These are phyloP conservation scores for Hermanozyma aechmeae DNA, from an alignment of 805 yeast species.

Conservation along the genomic window DNA sequence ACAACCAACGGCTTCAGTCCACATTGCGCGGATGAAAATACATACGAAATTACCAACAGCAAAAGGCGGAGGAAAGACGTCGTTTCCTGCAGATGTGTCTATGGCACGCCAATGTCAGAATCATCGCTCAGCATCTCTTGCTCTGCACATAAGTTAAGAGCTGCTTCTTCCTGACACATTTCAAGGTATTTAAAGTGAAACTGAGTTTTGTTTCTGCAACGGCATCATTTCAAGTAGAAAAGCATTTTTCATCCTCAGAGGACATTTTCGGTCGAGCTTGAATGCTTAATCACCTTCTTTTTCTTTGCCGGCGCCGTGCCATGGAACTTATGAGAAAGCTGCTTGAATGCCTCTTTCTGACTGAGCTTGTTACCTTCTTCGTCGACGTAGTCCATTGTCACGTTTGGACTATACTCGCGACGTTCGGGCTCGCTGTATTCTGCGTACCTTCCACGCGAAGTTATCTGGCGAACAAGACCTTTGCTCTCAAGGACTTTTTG, in stretches of 20 bases:
- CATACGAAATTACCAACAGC: too few species aligned
- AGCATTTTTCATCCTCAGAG: neutral
- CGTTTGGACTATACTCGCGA: conserved; percentile 34
- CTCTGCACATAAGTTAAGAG: neutral
- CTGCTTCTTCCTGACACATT: neutral
- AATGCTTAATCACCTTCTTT: conserved; percentile 1
- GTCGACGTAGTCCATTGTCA: conserved; percentile 54
- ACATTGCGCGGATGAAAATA: too few species aligned
- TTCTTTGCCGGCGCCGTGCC: conserved; percentile 33
- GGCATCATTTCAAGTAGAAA: neutral
- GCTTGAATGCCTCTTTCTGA: conserved; percentile 68
- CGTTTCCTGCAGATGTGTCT: too few species aligned
- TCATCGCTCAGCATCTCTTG: too few species aligned
- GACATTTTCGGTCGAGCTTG: neutral
- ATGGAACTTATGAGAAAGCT: conserved; percentile 70
- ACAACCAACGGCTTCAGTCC: too few species aligned
- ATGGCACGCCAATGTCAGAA: too few species aligned
- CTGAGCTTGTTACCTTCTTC: conserved; percentile 49
- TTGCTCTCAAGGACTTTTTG: conserved; percentile 20
- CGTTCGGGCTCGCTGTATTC: conserved; percentile 6
- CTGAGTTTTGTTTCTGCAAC: neutral
- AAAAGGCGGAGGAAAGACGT: too few species aligned
- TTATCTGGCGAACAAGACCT: conserved; percentile 12
- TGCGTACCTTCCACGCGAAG: conserved; percentile 3
- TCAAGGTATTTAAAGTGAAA: neutral